These are phyloP conservation scores for Fomitopsis serialis DNA, from an alignment of 768 basidiomycete genomes.

Conservation along the genomic window DNA sequence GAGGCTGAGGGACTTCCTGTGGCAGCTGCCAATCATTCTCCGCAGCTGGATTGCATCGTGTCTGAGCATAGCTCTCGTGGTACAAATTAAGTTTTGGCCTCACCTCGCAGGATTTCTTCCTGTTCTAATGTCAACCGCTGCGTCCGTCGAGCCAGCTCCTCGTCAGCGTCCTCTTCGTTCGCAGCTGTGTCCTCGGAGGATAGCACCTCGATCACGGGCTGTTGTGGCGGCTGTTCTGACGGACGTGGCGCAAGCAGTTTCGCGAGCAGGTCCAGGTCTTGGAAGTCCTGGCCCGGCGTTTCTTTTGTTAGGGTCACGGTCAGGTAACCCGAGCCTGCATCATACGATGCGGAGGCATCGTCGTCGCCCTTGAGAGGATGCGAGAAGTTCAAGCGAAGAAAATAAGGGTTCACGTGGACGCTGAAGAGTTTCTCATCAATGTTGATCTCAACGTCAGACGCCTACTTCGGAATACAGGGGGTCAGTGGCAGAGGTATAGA, in stretches of 20 bases:
- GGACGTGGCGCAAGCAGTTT: conserved; percentile 70
- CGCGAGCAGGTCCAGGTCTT: conserved; percentile 74
- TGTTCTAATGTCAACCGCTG: conserved; percentile 44
- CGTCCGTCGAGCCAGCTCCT: conserved; percentile 40
- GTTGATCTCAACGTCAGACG: conserved; percentile 75
- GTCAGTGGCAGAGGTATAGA: not conserved
- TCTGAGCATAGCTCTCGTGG: not conserved
- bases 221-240: conserved; percentile 23
- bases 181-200: conserved; percentile 18
- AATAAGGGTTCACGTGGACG: conserved; percentile 80
- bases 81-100: conserved; percentile 36
- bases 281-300: conserved; percentile 57
- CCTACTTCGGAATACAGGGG: conserved; percentile 39
- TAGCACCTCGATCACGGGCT: conserved; percentile 54
- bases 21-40: conserved; percentile 77
- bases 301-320: conserved; percentile 71
- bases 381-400: conserved; percentile 73
- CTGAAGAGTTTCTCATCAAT: conserved; percentile 67
- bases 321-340: conserved; percentile 74
- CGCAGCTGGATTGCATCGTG: conserved; percentile 43
- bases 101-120: conserved; percentile 37
- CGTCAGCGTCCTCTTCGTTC: conserved; percentile 19
- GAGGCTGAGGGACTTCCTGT: conserved; percentile 47
- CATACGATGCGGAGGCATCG: conserved; percentile 63
- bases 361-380: conserved; percentile 61